These are phyloP conservation scores for Rauvolfia tetraphylla DNA, from an alignment of 257 asterid genomes.

Conservation along the genomic window DNA sequence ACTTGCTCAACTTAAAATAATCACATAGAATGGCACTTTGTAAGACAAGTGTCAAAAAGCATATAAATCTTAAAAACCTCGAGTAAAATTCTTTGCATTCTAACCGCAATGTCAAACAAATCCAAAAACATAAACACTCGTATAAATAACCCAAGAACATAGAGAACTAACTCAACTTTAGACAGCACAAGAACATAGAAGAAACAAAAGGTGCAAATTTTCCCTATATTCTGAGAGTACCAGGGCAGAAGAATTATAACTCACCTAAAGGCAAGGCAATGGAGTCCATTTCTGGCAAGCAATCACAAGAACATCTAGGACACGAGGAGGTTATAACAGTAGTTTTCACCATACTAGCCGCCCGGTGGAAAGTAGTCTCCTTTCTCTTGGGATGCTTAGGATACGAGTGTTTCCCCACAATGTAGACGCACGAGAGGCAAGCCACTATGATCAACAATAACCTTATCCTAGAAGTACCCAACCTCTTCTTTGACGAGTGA, in stretches of 20 bases:
- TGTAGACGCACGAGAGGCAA: constrained; percentile 18
- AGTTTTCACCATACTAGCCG: background rate
- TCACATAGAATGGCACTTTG: too few relatives aligned
- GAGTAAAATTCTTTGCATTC: too few relatives aligned
- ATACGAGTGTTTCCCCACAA: constrained; percentile 15
- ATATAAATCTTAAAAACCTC: too few relatives aligned
- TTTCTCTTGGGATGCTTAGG: constrained; percentile 5
- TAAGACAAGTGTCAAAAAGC: too few relatives aligned
- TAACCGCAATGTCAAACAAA: too few relatives aligned
- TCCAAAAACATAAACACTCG: too few relatives aligned
- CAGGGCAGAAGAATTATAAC: background rate
- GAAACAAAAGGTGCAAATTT: background rate
- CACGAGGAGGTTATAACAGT: constrained; percentile 24
- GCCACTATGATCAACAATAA: constrained; percentile 20
- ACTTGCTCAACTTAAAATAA: too few relatives aligned
- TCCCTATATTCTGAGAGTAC: too few relatives aligned
- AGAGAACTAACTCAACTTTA: background rate
- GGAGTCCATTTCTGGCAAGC: constrained; percentile 23
- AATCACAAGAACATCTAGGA: constrained; percentile 36
- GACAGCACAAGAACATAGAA: background rate
- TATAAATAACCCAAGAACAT: too few relatives aligned
- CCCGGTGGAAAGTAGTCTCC: background rate
- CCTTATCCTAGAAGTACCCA: constrained; percentile 21
- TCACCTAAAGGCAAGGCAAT: constrained; percentile 29
- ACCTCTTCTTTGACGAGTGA: constrained; percentile 28